Evolutionary conservation across 2,329 filamentous ascomycete genomes (phyloP).

Genomic region (Phyllosticta capitalensis): DNA sequence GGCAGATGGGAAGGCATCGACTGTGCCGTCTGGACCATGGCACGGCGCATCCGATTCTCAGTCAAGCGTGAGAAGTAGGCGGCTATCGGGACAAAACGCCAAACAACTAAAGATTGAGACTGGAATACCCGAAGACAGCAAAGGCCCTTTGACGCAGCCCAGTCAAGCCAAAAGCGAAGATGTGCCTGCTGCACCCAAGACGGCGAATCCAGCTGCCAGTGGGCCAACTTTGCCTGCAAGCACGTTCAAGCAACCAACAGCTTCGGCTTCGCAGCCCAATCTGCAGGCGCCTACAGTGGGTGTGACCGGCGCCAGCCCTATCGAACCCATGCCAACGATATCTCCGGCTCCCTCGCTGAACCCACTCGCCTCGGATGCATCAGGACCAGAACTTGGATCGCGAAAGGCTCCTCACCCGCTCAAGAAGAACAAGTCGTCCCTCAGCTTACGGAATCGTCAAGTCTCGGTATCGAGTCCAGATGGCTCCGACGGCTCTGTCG

Average conservation of each 20-base stretch:
- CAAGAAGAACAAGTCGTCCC: constrained; percentile 42
- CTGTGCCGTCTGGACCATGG: background rate
- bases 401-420: constrained; percentile 15
- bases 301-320: constrained; percentile 28
- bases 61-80: constrained; percentile 56
- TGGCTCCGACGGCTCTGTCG: constrained; percentile 57
- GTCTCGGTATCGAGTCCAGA: constrained; percentile 55
- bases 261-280: constrained; percentile 18
- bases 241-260: constrained; percentile 23
- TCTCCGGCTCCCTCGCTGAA: constrained; percentile 29
- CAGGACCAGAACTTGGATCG: background rate
- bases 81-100: constrained; percentile 69
- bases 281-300: constrained; percentile 4
- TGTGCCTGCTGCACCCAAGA: constrained; percentile 26
- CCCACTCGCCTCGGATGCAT: constrained; percentile 16
- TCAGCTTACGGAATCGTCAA: constrained; percentile 65
- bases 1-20: background rate
- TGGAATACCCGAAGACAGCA: constrained; percentile 18
- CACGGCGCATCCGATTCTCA: constrained; percentile 16
- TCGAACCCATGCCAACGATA: constrained; percentile 32
- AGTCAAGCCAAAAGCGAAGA: constrained; percentile 14
- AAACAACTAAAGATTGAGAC: constrained; percentile 90
- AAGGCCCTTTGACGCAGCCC: constrained; percentile 14
- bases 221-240: constrained; percentile 17
- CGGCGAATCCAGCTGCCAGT: constrained; percentile 19